phyloP scores from a whole-genome alignment of 2,329 filamentous ascomycete genomes.

The Mollisia scopiformis region DNA sequence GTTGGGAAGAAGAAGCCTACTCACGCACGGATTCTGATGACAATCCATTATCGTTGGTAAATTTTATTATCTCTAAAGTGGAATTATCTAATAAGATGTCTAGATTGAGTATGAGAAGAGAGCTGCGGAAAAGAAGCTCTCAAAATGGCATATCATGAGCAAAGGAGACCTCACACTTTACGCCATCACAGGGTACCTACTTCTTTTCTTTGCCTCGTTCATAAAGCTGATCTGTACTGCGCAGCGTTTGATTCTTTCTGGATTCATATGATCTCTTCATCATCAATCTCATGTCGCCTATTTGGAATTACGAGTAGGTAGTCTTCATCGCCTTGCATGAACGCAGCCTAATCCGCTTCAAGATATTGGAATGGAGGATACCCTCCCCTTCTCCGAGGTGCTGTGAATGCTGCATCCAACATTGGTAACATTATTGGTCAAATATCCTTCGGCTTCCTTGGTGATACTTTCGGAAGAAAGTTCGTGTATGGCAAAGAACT shows the following conservation, averaged over 20 bases:
- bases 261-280: background rate
- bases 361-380: slow-evolving; percentile 9
- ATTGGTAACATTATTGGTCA: slow-evolving; percentile 76
- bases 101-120: background rate
- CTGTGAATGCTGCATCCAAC: slow-evolving; percentile 81
- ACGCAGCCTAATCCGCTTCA: background rate
- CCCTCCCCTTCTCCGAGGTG: slow-evolving; percentile 63
- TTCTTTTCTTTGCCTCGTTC: background rate
- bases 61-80: background rate
- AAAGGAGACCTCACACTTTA: background rate
- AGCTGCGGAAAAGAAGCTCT: background rate
- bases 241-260: background rate
- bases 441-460: slow-evolving; percentile 74
- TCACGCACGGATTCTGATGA: background rate
- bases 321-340: background rate
- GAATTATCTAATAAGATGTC: background rate
- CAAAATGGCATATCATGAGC: background rate
- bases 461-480: slow-evolving; percentile 76
- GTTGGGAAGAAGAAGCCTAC: background rate
- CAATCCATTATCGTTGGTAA: background rate
- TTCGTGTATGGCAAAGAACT: slow-evolving; percentile 76
- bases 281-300: background rate
- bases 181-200: background rate
- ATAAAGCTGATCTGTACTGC: background rate
- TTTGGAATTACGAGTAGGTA: background rate